phyloP scores from a whole-genome alignment of 139 green algal genomes.

The Trebouxia sp. region DNA sequence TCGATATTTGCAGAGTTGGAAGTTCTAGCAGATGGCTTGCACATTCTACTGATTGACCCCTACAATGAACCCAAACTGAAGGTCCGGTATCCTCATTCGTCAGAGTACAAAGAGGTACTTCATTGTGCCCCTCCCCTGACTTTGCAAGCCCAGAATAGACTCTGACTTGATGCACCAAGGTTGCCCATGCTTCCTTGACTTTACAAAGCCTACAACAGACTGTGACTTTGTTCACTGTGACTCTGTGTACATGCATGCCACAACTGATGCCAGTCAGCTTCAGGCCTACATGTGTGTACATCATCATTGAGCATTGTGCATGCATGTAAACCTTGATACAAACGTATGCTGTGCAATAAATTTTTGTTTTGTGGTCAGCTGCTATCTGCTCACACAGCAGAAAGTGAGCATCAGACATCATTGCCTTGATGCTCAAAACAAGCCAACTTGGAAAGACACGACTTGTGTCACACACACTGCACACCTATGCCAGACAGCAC shows the following conservation, averaged over 20 bases:
- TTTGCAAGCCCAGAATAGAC: too few species aligned
- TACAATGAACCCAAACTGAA: constrained; percentile 21
- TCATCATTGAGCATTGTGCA: not conserved
- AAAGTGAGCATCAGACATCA: too few species aligned
- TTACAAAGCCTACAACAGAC: too few species aligned
- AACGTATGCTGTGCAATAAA: too few species aligned
- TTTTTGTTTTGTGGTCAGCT: too few species aligned
- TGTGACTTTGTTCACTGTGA: too few species aligned
- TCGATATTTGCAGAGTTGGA: constrained; percentile 29
- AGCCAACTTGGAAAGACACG: too few species aligned
- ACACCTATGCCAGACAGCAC: not conserved
- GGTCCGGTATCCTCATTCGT: not conserved
- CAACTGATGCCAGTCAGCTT: not conserved
- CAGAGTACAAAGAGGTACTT: constrained; percentile 12
- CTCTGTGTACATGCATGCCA: not conserved
- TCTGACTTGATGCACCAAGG: not conserved
- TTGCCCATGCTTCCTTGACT: not conserved
- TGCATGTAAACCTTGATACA: too few species aligned
- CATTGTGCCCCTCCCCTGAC: not conserved
- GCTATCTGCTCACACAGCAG: too few species aligned
- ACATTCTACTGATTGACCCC: constrained; percentile 4
- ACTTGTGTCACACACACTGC: too few species aligned
- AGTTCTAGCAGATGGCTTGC: constrained; percentile 20
- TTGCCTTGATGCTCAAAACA: too few species aligned
- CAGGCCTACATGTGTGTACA: not conserved